Evolutionary conservation across 2,329 filamentous ascomycete species (phyloP), one percentile per base, ranked within the genome.

Genomic region (Penicillium sp.): DNA sequence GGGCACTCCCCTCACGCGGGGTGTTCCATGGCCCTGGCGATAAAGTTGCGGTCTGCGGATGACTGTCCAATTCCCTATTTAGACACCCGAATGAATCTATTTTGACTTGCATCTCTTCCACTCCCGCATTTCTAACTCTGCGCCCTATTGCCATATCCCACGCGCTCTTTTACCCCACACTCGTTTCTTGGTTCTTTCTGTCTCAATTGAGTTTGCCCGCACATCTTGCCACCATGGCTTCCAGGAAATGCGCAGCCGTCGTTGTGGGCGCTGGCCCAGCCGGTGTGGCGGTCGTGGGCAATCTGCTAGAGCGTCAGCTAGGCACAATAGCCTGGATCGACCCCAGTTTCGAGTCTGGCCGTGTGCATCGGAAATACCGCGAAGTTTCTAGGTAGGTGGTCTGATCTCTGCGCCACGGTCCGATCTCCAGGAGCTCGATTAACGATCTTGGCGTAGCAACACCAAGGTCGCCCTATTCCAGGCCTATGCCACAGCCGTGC

Each of bases 391-490:
- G 79, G 77, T 79, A 65, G 60, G 76, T 67, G 15, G 15, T 31
- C n/a, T 2, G 43, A 17, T 11, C 14, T 37, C 10, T 20, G 7
- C 20, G 2, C 12, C 45, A 8, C 8, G 14, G 7, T 50, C 31
- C 34, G 28, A 50, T 50, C 48, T 22, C 10, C 2, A 22, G 34
- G 5, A 50, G 14, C 35, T 25, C 31, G 48, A 25, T 28, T 52
- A 52, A 52, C 49, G 34, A 39, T 3, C 38, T 3, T 41, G 4
- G 25, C 45, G 17, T 58, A 84, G 80, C 66, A 88, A 88, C 69
- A 88, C 86, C 58, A 88, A 85, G 68, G 85, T 85, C 43, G 79
- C 81, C 47, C 76, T 86, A 22, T 88, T 88, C 69, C 74, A 85
- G 59, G 77, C 83, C 31, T 88, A 83, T 70, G 84, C 84, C 17